Conservation (phyloP, 2,329 filamentous ascomycete species). For the Paecilomyces sp. region DNA sequence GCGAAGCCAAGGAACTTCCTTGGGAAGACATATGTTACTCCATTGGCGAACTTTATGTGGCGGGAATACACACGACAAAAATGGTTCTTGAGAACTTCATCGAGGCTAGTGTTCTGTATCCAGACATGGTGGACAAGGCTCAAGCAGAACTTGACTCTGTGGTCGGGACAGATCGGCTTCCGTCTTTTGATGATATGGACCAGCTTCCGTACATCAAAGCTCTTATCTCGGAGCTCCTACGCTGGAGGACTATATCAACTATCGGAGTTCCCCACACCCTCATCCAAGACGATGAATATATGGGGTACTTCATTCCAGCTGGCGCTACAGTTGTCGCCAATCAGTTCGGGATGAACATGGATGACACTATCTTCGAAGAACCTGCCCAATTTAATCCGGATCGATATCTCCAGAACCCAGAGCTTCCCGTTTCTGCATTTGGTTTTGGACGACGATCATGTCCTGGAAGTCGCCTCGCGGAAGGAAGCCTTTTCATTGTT, state of each 20-base stretch:
- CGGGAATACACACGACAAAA: slow-evolving; percentile 43
- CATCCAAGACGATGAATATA: slow-evolving; percentile 39
- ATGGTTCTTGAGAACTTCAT: slow-evolving; percentile 42
- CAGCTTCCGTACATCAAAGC: slow-evolving; percentile 23
- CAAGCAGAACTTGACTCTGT: slow-evolving; percentile 25
- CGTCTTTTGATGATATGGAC: slow-evolving; percentile 19
- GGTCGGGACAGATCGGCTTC: slow-evolving; percentile 19
- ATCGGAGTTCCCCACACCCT: slow-evolving; percentile 40
- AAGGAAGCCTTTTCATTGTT: slow-evolving; percentile 43
- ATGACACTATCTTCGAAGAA: slow-evolving; percentile 30
- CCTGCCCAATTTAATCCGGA: slow-evolving; percentile 30
- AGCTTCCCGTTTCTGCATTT: slow-evolving; percentile 50
- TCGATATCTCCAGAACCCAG: slow-evolving; percentile 33
- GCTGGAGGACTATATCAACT: slow-evolving; percentile 33
- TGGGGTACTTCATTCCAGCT: slow-evolving; percentile 40
- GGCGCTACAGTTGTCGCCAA: slow-evolving; percentile 39
- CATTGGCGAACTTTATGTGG: slow-evolving; percentile 39
- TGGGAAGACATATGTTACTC: slow-evolving; percentile 39
- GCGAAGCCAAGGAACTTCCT: slow-evolving; percentile 34
- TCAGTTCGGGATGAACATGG: slow-evolving; percentile 35
- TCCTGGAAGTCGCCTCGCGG: slow-evolving; percentile 23
- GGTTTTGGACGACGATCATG: slow-evolving; percentile 50
- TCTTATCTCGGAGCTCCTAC: slow-evolving; percentile 21
- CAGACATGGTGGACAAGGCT: slow-evolving; percentile 30
- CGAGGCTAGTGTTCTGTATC: slow-evolving; percentile 24